Base-by-base conservation (phyloP, 495 filamentous ascomycete genomes). In the Podospora anserina region DNA sequence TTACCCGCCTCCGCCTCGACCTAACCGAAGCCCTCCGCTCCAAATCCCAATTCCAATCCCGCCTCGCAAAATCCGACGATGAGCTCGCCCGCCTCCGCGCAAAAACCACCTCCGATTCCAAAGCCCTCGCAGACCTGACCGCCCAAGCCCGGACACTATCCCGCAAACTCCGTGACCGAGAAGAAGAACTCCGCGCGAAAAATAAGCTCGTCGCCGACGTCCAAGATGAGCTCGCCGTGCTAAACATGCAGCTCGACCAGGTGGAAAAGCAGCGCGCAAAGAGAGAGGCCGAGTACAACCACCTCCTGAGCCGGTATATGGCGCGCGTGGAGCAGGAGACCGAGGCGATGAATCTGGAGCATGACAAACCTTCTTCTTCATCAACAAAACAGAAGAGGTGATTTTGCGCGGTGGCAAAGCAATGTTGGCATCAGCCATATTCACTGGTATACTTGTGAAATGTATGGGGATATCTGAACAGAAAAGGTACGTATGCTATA, bases 231-330 rank as follows among this genome's bases (percentile, higher is more conserved):
- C 86, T 95, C 70, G 86, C 94, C 54, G 88, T 92, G 2, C 78
- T 96, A 60, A 92, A 92, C 68, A 85, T 97, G 69, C 90, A 97
- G 78, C 84, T 97, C 3, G 93, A 97, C 73, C 88, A 97, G 83
- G 87, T 89, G 9, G 91, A 94, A 74, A 85, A 93, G 75, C 85
- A 84, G 72, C 82, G 82, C 5, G 84, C 85, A 69, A 88, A 87
- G 72, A 80, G 96, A 66, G 81, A 88, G 75, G 83, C 82, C n/a
- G 94, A 98, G 74, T 97, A 98, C 73, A 85, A 92, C 73, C 91
- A 97, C 60, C 82, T 97, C 49, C 87, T 97, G 64, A 89, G 93
- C 73, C 86, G 94, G 59, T 97, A 91, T 92, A 95, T 98, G 92
- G 86, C 85, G 69, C 84, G 91, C 68, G 92, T 94, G 83, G 89